These are phyloP conservation scores for Amaranthus tricolor DNA, from an alignment of 179 eudicot genomes.

Conservation along the genomic window DNA sequence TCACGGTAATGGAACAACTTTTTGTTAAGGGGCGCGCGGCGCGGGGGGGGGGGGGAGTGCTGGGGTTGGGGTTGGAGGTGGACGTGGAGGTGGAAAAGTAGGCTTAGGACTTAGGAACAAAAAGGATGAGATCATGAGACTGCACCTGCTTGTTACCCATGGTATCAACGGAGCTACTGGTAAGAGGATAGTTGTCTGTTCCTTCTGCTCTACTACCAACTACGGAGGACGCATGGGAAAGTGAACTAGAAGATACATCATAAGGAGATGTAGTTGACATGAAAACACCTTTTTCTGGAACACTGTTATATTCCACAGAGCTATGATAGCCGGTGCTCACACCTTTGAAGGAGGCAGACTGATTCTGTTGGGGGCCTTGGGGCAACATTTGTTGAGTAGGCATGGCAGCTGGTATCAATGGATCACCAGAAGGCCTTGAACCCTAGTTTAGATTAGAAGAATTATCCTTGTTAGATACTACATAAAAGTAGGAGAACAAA, in stretches of 20 bases:
- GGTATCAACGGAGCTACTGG: slow-evolving; percentile 53
- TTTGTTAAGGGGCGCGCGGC: neutral
- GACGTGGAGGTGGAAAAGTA: neutral
- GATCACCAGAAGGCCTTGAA: slow-evolving; percentile 43
- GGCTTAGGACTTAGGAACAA: too few relatives aligned
- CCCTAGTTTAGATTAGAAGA: slow-evolving; percentile 41
- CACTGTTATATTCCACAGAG: slow-evolving; percentile 47
- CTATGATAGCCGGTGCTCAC: slow-evolving; percentile 49
- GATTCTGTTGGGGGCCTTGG: slow-evolving; percentile 62
- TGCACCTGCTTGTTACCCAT: slow-evolving; percentile 65
- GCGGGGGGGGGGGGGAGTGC: too few relatives aligned
- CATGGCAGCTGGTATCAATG: slow-evolving; percentile 44
- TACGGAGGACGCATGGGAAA: slow-evolving; percentile 49
- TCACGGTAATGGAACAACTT: too few relatives aligned
- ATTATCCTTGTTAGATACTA: neutral
- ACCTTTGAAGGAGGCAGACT: slow-evolving; percentile 57
- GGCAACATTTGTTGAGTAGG: slow-evolving; percentile 46
- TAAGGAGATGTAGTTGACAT: slow-evolving; percentile 61
- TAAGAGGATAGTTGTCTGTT: slow-evolving; percentile 48
- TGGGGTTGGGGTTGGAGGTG: too few relatives aligned
- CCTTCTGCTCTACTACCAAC: slow-evolving; percentile 51
- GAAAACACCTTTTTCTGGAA: slow-evolving; percentile 53
- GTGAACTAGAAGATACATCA: slow-evolving; percentile 63
- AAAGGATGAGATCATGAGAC: neutral
- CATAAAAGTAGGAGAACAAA: neutral